Evolutionary conservation across 352 stramenopile species (phyloP), one percentile per base, ranked within the genome.

Genomic region (Detonula confervacea): DNA sequence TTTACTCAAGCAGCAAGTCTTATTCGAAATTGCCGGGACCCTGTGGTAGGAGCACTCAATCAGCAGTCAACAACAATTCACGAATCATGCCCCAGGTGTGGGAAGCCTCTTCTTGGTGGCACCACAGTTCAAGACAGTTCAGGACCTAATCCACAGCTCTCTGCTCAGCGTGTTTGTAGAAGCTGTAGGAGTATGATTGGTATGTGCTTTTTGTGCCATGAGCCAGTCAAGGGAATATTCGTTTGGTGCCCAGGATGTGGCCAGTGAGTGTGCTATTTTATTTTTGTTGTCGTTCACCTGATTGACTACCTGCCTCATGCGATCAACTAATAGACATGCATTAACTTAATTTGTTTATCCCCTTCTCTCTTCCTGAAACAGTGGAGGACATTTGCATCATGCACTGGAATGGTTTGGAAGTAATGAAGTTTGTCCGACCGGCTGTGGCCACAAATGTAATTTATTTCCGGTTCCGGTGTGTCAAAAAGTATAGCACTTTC

Each of bases 51-150:
- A 18, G 81, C 86, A 20, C 77, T 93, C 1, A 93, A 92, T 72
- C 76, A 92, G 46, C 84, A 94, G 60, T 93, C 87, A 30, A 94
- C 89, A 73, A 90, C 80, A 66, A 90, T 94, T 14, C 79, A 90
- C 68, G 85, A 92, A 73, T 91, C 83, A 35, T 94, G 89, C 77
- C 87, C 87, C 42, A 61, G 70, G 63, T 94, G 89, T 66, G 84
- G 81, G 1, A 94, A 94, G 65, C 78, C 87, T 14, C 46, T 93
- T 2, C 29, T 87, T 18, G 68, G 59, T 49, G 67, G 60, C 18
- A 62, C 42, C 61, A 60, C 60, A 20, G 54, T 76, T 51, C 35
- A 77, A 55, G 61, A 83, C 73, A 52, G 54, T 37, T 51, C 47
- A 29, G 61, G 42, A 25, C 62, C 4, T 1, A 75, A 29, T 25